Percentiles rank a stretch among this genome's conserved stretches.
These are phyloP conservation scores for Halophytophthora polymorphica DNA, from an alignment of 352 stramenopile genomes.

Conservation along the genomic window DNA sequence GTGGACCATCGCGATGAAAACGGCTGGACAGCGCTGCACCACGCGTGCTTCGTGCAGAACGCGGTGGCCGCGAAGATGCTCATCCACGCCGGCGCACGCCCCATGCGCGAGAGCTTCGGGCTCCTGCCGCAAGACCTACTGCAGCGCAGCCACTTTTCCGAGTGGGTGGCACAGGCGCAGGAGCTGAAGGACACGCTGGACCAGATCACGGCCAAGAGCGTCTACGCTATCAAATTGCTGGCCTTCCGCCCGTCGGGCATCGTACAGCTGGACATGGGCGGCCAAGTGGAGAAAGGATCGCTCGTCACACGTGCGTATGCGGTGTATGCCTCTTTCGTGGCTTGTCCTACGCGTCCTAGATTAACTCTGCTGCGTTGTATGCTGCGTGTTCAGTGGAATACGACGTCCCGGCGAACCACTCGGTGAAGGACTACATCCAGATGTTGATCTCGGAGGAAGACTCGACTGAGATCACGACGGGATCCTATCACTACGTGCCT, in stretches of 20 bases:
- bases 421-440: constrained; percentile 84
- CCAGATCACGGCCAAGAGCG: constrained; percentile 55
- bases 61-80: constrained; percentile 71
- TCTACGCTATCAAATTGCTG: constrained; percentile 71
- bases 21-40: constrained; percentile 77
- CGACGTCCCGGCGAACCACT: constrained; percentile 78
- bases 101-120: constrained; percentile 69
- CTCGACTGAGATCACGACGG: constrained; percentile 69
- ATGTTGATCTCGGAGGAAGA: constrained; percentile 75
- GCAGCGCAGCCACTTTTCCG: constrained; percentile 58
- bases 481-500: constrained; percentile 75
- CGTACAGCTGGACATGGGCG: constrained; percentile 78
- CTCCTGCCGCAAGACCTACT: constrained; percentile 79
- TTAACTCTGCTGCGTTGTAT: constrained; percentile 2
- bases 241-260: constrained; percentile 81
- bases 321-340: background rate
- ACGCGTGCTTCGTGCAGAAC: constrained; percentile 80
- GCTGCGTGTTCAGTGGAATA: constrained; percentile 57
- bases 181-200: constrained; percentile 75
- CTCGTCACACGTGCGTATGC: constrained; percentile 66
- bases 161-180: constrained; percentile 65
- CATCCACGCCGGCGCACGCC: constrained; percentile 60
- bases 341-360: constrained; percentile 1
- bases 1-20: constrained; percentile 83
- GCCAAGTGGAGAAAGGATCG: constrained; percentile 80